phyloP scores from a whole-genome alignment of 495 filamentous ascomycete genomes.

The Neurospora intermedia region DNA sequence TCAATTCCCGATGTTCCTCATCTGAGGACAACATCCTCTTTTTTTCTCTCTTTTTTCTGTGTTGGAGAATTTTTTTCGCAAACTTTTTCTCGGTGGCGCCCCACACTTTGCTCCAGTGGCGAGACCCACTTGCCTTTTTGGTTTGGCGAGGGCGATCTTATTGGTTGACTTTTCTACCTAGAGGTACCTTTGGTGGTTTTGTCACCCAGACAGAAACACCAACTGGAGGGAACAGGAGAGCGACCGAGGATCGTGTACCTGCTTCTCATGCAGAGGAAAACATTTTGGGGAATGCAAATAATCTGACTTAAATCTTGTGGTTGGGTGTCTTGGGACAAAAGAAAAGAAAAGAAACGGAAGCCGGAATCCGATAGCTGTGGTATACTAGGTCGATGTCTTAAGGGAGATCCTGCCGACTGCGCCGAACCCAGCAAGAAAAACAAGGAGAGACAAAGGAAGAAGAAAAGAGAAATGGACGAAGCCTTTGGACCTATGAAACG shows the following conservation, averaged over 20 bases:
- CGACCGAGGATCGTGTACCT: background rate
- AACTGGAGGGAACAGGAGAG: background rate
- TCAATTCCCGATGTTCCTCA: background rate
- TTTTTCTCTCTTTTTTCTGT: background rate
- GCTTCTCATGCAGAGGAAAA: too few species aligned
- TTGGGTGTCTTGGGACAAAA: background rate
- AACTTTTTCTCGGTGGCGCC: background rate
- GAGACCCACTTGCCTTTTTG: background rate
- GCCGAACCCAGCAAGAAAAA: background rate
- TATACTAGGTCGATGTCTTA: background rate
- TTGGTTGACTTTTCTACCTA: background rate
- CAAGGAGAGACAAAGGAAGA: background rate
- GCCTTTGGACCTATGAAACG: too few species aligned
- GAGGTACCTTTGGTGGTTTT: background rate
- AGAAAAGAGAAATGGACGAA: background rate
- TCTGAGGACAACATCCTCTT: background rate
- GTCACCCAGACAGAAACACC: background rate
- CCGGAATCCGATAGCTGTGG: background rate
- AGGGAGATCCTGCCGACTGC: background rate
- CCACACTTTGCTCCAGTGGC: background rate
- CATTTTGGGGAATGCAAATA: background rate
- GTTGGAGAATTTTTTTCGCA: background rate
- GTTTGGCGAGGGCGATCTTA: background rate
- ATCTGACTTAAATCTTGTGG: background rate
- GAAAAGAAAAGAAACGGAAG: background rate